Base-by-base conservation (phyloP, 495 filamentous ascomycete genomes). In the Podospora pseudopauciseta region DNA sequence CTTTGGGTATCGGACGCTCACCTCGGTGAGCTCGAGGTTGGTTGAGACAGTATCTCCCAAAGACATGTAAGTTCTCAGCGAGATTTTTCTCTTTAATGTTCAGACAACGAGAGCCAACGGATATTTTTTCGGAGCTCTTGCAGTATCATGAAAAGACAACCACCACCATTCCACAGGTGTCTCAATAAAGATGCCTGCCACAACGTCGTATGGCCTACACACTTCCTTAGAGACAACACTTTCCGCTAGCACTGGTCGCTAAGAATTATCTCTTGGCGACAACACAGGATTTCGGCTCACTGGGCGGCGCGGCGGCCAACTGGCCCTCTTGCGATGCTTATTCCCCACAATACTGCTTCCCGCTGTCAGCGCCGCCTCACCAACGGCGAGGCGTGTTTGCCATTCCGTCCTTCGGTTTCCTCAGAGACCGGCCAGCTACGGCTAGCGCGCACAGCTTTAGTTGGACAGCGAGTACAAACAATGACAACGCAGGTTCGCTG, bases 271-370 rank as follows among this genome's bases (percentile, higher is more conserved):
- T 49, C 39, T 49, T 11, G 39, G 39, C 39, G 15, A 49, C 39
- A 11, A 49, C 39, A 11, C 39, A 49, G 39, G 13, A 49, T 18
- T 39, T 13, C 39, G 39, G 39, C 2, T 13, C 39, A 49, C 39
- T 49, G 39, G 13, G 39, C 39, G 39, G 39, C 39, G 39, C 39
- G 39, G 39, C 39, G 39, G 39, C 39, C 39, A 49, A 49, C 39
- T 49, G 39, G 15, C 39, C 39, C 39, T 49, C 39, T 49, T 11
- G 2, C 59, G 66, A 55, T 58, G 30, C 63, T 64, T 63, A 58
- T 63, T 28, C 39, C 39, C 39, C 39, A 49, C 39, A 49, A 49
- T 6, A 39, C 39, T 16, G 39, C 39, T 49, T 13, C 39, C 39
- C 39, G 39, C 39, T 49, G 39, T 49, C 39, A 49, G 39, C 39